Evolutionary conservation across 2,329 filamentous ascomycete species (phyloP), one percentile per base, ranked within the genome.

Genomic region (Diaporthe capsici): DNA sequence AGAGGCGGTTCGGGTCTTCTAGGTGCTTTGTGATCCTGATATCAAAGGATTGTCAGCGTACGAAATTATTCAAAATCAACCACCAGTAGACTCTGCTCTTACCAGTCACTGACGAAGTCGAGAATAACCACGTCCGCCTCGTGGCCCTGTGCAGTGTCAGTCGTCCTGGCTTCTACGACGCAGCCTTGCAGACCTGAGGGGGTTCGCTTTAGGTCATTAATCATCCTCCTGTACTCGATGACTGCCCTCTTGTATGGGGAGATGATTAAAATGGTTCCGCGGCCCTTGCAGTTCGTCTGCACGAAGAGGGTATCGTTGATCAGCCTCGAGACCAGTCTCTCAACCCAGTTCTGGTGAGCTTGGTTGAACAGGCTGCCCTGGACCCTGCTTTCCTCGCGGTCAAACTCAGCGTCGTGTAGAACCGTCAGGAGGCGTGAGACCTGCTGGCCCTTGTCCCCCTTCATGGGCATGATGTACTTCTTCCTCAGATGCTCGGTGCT

Each of bases 121-220:
- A 89, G 81, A 47, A 88, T 85, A 0, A 88, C 86, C 7, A 88
- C 81, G 55, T 89, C 87, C 0, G 87, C 86, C 74, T 89, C 85
- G 20, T 87, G 86, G 0, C 87, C 87, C 53, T 88, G 87, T 0
- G 85, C 84, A 6, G 83, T 86, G 68, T 88, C 87, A 0, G 88
- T 83, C 0, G 87, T 89, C 25, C 87, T 77, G 0, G 86, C 83
- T 34, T 85, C 81, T 0, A 88, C 83, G 1, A 85, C 80, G 0
- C 81, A 80, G 63, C 76, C 81, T 15, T 81, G 77, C 1, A 67
- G 53, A 1, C 67, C 17, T 0, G 82, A 82, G 79, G 83, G 81
- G 2, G 76, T 60, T 13, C 79, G 80, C 0, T 83, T 80, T 0
- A 82, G 77, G 0, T 79, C 74, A 2, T 78, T 76, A 22, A 82